Conservation (phyloP, 768 basidiomycete species). For the Leccinum pellstonianum region DNA sequence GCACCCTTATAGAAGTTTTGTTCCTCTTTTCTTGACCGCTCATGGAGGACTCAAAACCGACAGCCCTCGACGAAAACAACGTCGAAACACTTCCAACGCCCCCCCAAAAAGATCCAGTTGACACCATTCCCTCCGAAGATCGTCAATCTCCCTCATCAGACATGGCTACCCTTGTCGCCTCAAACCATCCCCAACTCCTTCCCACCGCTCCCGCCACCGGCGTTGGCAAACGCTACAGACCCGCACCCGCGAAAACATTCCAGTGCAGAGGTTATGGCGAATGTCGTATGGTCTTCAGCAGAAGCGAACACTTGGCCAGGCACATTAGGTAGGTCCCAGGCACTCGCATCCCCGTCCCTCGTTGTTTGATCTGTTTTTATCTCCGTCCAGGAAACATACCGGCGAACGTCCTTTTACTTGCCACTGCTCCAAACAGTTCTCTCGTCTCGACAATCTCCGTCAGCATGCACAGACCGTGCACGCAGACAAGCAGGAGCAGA, state of each 20-base stretch:
- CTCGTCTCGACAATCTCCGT: conserved; percentile 92
- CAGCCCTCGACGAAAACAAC: conserved; percentile 24
- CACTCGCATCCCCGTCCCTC: conserved; percentile 15
- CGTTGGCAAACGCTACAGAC: conserved; percentile 66
- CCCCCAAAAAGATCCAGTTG: conserved; percentile 5
- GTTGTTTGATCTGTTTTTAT: conserved; percentile 24
- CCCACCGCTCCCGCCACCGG: conserved; percentile 22
- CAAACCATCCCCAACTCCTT: conserved; percentile 21
- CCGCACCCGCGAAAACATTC: conserved; percentile 90
- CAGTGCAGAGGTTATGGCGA: conserved; percentile 94
- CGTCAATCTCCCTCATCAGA: conserved; percentile 12
- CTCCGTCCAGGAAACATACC: conserved; percentile 82
- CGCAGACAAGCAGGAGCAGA: conserved; percentile 87
- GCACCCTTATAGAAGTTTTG: conserved; percentile 35
- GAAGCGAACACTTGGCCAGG: conserved; percentile 93
- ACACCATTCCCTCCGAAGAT: background rate
- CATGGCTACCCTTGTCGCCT: conserved; percentile 37
- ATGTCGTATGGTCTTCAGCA: conserved; percentile 94
- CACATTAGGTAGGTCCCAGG: conserved; percentile 78
- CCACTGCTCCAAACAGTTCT: conserved; percentile 94
- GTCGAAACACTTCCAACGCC: conserved; percentile 10
- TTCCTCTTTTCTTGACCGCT: conserved; percentile 33
- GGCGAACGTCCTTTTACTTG: conserved; percentile 96
- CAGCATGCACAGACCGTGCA: conserved; percentile 98
- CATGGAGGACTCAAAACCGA: conserved; percentile 38